Base-by-base conservation (phyloP, 2,329 filamentous ascomycete genomes). In the Cordyceps cicadae region DNA sequence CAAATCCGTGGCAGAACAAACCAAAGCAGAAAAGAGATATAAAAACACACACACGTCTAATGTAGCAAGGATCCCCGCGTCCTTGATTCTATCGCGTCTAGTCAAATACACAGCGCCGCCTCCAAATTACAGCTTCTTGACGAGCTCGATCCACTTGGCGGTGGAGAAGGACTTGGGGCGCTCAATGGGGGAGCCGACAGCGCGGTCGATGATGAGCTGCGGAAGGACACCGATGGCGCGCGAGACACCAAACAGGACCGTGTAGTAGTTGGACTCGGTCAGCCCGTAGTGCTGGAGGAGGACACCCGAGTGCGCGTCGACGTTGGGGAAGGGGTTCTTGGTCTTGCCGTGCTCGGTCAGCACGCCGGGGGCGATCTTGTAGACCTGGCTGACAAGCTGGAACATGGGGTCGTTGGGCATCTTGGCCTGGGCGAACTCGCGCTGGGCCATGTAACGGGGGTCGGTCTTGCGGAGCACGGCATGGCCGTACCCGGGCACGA, bases 301-400 rank as follows among this genome's bases (percentile, higher is more conserved):
- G 68, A 99, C 94, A 84, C 94, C 94, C 37, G 92, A 97, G 89
- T 97, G 94, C 73, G 93, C 92, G 74, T 97, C 93, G 73, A 97
- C 92, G 83, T 97, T 97, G 79, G 94, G 94, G 86, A 85, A 97
- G 68, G 93, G 93, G 89, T 97, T 97, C 90, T 97, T 97, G 84
- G 93, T 97, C 90, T 99, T 99, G 82, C 94, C 94, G 83, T 99
- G 94, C 87, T 99, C 92, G 68, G 94, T 99, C 76, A 99, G 84
- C 71, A 99, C 94, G 72, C 88, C 89, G 67, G 94, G 94, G 66
- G 94, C 94, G 71, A 99, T 97, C 90, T 99, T 99, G 90, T 97
- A 99, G 70, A 99, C 94, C 83, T 99, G 94, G 85, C 90, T 95
- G 81, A 99, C 94, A 69, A 99, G 90, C 87, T 99, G 92, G 90